These are phyloP conservation scores for Phytopythium sindhum DNA, from an alignment of 352 stramenopile genomes.

Conservation along the genomic window DNA sequence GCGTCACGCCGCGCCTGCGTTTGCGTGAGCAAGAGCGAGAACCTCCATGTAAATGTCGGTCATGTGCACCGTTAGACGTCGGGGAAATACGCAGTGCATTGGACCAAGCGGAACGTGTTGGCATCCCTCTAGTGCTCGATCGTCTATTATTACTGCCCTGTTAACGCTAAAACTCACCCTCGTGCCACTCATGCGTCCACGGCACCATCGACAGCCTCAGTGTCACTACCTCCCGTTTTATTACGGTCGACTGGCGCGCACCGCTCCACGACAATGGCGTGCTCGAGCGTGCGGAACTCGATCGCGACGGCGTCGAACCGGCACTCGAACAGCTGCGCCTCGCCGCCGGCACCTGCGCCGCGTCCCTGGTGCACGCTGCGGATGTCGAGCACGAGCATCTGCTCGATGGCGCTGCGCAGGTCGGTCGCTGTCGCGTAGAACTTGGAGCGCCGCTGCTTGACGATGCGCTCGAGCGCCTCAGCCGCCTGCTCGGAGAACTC, in stretches of 20 bases:
- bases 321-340: constrained; percentile 62
- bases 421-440: constrained; percentile 67
- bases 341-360: constrained; percentile 35
- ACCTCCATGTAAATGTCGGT: background rate
- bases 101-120: background rate
- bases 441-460: constrained; percentile 38
- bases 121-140: background rate
- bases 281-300: constrained; percentile 67
- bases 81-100: background rate
- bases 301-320: constrained; percentile 76
- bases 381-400: constrained; percentile 84
- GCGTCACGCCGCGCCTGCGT: background rate
- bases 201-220: background rate
- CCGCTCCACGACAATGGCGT: constrained; percentile 58
- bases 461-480: constrained; percentile 33
- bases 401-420: constrained; percentile 56
- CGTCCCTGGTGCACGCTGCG: constrained; percentile 78
- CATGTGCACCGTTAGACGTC: background rate
- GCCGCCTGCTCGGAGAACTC: constrained; percentile 47
- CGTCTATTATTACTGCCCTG: background rate
- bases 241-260: constrained; percentile 19
- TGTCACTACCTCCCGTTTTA: too few species aligned
- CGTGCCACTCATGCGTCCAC: background rate
- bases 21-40: background rate
- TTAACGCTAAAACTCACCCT: background rate